These are phyloP conservation scores for Globisporangium paddicum DNA, from an alignment of 352 stramenopile species.

Conservation along the genomic window DNA sequence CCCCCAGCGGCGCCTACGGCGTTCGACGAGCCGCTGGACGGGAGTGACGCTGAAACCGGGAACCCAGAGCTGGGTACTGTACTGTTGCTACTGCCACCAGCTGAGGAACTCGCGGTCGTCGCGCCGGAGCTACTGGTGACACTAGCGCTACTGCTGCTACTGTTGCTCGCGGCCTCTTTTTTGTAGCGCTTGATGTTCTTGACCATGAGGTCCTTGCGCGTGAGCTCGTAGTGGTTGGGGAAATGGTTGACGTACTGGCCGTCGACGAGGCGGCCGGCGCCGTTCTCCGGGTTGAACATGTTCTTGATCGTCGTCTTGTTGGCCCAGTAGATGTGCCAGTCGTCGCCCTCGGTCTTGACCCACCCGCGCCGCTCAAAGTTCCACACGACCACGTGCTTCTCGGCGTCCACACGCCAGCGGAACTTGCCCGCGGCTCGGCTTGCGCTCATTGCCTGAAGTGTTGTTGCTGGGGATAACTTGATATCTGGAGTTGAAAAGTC, in stretches of 20 bases:
- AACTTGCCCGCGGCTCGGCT: conserved; percentile 25
- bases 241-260: conserved; percentile 83
- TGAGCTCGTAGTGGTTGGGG: conserved; percentile 92
- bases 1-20: background rate
- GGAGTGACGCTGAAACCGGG: background rate
- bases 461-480: too few species aligned
- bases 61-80: background rate
- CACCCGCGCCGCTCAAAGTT: conserved; percentile 84
- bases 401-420: conserved; percentile 59
- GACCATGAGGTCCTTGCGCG: conserved; percentile 91
- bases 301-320: conserved; percentile 85
- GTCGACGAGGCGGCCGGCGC: conserved; percentile 42
- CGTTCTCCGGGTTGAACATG: conserved; percentile 88
- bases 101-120: background rate
- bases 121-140: background rate
- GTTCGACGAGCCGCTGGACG: conserved; percentile 1
- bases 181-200: conserved; percentile 94
- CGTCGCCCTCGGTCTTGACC: conserved; percentile 75
- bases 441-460: background rate
- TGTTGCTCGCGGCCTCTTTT: conserved; percentile 40
- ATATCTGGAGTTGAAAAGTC: too few species aligned
- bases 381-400: conserved; percentile 82
- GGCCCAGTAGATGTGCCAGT: conserved; percentile 95
- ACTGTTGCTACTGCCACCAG: background rate
- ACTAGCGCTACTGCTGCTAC: conserved; percentile 2